phyloP scores from a whole-genome alignment of 345 rosid genomes.

The Lenwebbia sp. region DNA sequence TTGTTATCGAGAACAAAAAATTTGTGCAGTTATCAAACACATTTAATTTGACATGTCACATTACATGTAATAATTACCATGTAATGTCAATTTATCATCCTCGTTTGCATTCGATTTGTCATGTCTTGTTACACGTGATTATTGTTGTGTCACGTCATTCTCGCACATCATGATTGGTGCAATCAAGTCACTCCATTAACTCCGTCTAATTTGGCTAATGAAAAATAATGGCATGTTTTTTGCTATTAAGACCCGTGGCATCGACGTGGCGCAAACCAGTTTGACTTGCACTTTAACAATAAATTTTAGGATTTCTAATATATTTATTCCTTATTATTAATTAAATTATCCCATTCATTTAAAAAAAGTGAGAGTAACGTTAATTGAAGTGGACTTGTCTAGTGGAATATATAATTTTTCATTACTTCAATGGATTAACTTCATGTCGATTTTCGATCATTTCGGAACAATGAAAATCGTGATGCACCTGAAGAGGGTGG shows the following conservation, averaged over 20 bases:
- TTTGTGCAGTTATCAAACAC: too few species aligned
- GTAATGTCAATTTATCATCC: not conserved
- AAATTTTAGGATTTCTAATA: not conserved
- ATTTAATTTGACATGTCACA: not conserved
- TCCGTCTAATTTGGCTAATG: not conserved
- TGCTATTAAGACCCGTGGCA: accelerated
- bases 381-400: not conserved
- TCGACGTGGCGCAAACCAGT: accelerated
- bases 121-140: not conserved
- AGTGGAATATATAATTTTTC: too few species aligned
- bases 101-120: not conserved
- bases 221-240: accelerated
- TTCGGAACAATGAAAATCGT: too few species aligned
- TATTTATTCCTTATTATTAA: not conserved
- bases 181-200: too few species aligned
- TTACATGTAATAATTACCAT: not conserved
- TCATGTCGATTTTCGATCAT: too few species aligned
- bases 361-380: not conserved
- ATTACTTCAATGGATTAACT: too few species aligned
- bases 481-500: not conserved
- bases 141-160: accelerated
- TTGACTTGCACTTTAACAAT: not conserved
- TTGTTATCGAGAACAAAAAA: too few species aligned
- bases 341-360: not conserved
- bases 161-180: accelerated